phyloP scores from a whole-genome alignment of 2,329 filamentous ascomycete genomes.

The Trichophyton verrucosum region DNA sequence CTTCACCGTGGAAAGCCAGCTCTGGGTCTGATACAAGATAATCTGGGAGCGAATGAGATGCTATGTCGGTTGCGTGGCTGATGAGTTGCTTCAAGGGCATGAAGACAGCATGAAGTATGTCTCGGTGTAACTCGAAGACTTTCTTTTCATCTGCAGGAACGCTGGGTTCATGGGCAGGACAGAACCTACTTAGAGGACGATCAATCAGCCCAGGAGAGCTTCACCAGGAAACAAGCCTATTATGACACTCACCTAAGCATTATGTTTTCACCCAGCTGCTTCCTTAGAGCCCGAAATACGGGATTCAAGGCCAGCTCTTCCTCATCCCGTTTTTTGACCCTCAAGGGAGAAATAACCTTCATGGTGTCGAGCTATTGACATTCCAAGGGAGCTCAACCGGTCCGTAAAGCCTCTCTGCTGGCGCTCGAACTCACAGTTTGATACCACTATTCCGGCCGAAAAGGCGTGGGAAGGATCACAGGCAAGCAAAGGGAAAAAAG shows the following conservation, averaged over 20 bases:
- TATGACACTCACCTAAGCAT: background rate
- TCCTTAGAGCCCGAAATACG: conserved; percentile 24
- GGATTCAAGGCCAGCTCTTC: conserved; percentile 25
- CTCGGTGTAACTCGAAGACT: conserved; percentile 41
- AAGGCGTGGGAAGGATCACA: background rate
- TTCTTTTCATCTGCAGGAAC: conserved; percentile 23
- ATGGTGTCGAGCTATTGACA: background rate
- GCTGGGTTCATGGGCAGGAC: conserved; percentile 23
- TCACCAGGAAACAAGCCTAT: background rate
- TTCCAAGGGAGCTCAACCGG: background rate
- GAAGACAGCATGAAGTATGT: conserved; percentile 47
- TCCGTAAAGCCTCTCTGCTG: background rate
- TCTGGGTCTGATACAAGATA: conserved; percentile 42
- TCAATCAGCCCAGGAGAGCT: background rate
- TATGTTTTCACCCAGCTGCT: conserved; percentile 16
- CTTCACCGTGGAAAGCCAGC: conserved; percentile 45
- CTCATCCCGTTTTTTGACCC: conserved; percentile 22
- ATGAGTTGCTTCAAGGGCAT: conserved; percentile 47
- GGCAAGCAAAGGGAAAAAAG: background rate
- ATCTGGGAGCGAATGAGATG: conserved; percentile 38
- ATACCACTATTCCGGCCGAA: background rate
- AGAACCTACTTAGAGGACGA: conserved; percentile 26
- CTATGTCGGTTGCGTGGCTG: conserved; percentile 42
- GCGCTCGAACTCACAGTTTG: background rate
- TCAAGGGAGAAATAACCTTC: conserved; percentile 21